Evolutionary conservation across 305 asterid genomes (phyloP).

Genomic region (Fraxinus albicans): DNA sequence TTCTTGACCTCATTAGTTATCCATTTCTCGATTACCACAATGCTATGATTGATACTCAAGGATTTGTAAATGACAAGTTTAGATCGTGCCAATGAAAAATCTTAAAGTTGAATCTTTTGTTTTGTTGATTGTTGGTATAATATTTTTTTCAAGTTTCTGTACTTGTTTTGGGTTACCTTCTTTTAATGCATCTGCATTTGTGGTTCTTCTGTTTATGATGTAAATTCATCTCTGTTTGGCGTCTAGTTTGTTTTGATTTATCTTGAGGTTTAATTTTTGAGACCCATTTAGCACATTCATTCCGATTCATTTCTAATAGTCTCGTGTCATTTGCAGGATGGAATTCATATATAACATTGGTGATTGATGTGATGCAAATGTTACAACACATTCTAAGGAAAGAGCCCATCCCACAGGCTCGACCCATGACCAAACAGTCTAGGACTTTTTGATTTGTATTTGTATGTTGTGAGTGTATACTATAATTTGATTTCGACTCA

Average conservation of each 20-base stretch:
- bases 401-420: slow-evolving; percentile 87
- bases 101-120: neutral
- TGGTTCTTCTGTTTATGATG: neutral
- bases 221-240: neutral
- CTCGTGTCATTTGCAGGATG: too few relatives aligned
- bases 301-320: neutral
- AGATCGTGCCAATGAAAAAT: neutral
- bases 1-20: neutral
- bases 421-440: slow-evolving; percentile 41
- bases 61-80: neutral
- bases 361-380: too few relatives aligned
- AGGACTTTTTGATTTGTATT: too few relatives aligned
- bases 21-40: neutral
- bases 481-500: neutral
- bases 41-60: neutral
- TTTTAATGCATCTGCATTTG: neutral
- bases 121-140: neutral
- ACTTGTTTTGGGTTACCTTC: neutral
- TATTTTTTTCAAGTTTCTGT: too few relatives aligned
- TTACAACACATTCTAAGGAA: slow-evolving; percentile 39
- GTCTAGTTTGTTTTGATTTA: neutral
- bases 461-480: too few relatives aligned
- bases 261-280: neutral
- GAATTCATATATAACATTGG: too few relatives aligned
- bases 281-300: neutral